These are phyloP conservation scores for Trichoderma orchidacearum DNA, from an alignment of 495 filamentous ascomycete species.

Conservation along the genomic window DNA sequence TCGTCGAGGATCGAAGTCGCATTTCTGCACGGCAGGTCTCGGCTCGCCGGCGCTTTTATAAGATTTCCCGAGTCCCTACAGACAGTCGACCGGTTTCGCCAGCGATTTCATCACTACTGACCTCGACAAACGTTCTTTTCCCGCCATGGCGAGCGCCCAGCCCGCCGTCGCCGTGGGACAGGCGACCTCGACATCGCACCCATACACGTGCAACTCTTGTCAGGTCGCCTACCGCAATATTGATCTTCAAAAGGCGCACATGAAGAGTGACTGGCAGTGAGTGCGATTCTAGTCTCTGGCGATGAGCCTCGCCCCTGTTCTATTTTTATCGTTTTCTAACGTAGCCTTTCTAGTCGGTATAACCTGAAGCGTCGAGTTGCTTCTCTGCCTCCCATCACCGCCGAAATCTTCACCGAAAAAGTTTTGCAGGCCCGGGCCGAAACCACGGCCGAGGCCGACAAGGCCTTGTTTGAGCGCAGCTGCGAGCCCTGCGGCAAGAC, in stretches of 20 bases:
- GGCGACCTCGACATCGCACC: constrained; percentile 45
- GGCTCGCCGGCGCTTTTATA: background rate
- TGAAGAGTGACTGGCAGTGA: constrained; percentile 98
- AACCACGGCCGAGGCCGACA: constrained; percentile 69
- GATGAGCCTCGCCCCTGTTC: background rate
- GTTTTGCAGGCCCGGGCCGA: constrained; percentile 84
- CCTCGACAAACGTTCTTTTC: background rate
- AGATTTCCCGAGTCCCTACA: background rate
- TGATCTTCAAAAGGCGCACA: constrained; percentile 87
- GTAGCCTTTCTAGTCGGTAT: constrained; percentile 53
- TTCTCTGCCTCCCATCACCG: constrained; percentile 78
- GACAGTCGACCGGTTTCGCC: background rate
- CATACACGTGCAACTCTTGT: constrained; percentile 96
- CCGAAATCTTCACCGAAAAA: constrained; percentile 91
- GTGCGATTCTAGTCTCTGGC: constrained; percentile 19
- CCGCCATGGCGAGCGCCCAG: constrained; percentile 34
- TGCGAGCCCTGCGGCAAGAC: constrained; percentile 80
- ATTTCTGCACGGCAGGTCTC: background rate
- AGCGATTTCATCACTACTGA: background rate
- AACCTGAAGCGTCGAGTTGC: constrained; percentile 95
- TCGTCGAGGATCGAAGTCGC: background rate
- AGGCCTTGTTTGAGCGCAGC: constrained; percentile 73
- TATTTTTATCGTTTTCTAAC: constrained; percentile 6
- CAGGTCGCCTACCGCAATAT: constrained; percentile 89
- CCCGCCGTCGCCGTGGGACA: constrained; percentile 13